Percentiles rank a stretch among this genome's conserved stretches.
Evolutionary conservation across 139 green algal genomes (phyloP).

Genomic region (Coccomyxa sp.): DNA sequence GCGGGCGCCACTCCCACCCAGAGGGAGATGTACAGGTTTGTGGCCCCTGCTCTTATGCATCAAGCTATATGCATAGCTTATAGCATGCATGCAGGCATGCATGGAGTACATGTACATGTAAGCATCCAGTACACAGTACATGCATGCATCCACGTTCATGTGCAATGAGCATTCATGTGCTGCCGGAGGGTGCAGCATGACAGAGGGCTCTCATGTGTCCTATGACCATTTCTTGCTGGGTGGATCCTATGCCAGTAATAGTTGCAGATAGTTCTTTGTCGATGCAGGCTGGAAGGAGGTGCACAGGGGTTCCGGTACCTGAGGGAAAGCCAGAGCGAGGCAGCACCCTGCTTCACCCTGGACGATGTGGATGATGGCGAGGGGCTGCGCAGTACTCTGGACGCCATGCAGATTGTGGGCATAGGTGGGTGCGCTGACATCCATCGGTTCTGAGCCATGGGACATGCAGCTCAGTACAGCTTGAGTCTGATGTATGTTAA

Average conservation of each 20-base stretch:
- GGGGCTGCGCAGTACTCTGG: slow-evolving; percentile 57
- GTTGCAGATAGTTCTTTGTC: not conserved
- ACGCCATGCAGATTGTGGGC: slow-evolving; percentile 70
- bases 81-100: not conserved
- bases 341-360: slow-evolving; percentile 35
- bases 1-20: slow-evolving; percentile 35
- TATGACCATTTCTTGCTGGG: no score
- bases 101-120: not conserved
- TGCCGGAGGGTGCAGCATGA: no score
- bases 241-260: not conserved
- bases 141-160: not conserved
- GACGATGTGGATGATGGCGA: slow-evolving; percentile 74
- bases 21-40: slow-evolving; percentile 5
- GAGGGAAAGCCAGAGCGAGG: slow-evolving; percentile 14
- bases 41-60: not conserved
- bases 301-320: slow-evolving; percentile 59
- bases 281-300: slow-evolving; percentile 31
- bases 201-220: no score
- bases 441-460: not conserved
- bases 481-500: not conserved
- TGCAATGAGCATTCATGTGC: no score
- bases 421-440: not conserved
- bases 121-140: not conserved
- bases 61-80: not conserved
- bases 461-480: not conserved